Evolutionary conservation across 2,329 filamentous ascomycete species (phyloP).

Genomic region (Metarhizium robertsii): DNA sequence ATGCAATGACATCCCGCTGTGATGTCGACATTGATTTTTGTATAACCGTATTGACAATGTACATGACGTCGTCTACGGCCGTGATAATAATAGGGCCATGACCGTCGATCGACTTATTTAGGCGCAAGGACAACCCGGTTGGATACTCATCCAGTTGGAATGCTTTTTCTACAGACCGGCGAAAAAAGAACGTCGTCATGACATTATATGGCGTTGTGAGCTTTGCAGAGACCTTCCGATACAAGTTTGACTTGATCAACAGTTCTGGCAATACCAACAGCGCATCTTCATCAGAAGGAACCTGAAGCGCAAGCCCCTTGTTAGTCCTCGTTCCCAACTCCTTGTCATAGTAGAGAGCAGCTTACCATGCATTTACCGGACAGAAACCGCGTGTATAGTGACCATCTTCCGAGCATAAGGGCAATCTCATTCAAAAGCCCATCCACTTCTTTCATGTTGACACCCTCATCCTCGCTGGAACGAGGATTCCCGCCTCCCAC

Average conservation of each 20-base stretch:
- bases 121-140: constrained; percentile 65
- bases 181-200: constrained; percentile 95
- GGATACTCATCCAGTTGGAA: constrained; percentile 94
- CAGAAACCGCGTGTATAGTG: constrained; percentile 82
- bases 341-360: constrained; percentile 12
- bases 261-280: constrained; percentile 62
- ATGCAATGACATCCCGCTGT: constrained; percentile 67
- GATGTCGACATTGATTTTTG: constrained; percentile 81
- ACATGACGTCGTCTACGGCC: constrained; percentile 98
- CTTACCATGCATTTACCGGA: constrained; percentile 75
- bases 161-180: constrained; percentile 90
- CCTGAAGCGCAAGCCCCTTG: constrained; percentile 25
- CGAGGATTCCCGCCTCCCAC: constrained; percentile 43
- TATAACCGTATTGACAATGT: constrained; percentile 89
- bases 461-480: constrained; percentile 76
- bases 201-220: constrained; percentile 75
- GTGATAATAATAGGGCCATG: constrained; percentile 88
- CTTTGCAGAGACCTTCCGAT: constrained; percentile 65
- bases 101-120: constrained; percentile 60
- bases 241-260: constrained; percentile 68
- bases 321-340: not conserved
- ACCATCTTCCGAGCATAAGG: constrained; percentile 89
- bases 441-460: constrained; percentile 96
- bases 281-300: constrained; percentile 41
- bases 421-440: constrained; percentile 78